These are phyloP conservation scores for Sodiomyces alkalinus DNA, from an alignment of 2,329 filamentous ascomycete genomes.

Conservation along the genomic window DNA sequence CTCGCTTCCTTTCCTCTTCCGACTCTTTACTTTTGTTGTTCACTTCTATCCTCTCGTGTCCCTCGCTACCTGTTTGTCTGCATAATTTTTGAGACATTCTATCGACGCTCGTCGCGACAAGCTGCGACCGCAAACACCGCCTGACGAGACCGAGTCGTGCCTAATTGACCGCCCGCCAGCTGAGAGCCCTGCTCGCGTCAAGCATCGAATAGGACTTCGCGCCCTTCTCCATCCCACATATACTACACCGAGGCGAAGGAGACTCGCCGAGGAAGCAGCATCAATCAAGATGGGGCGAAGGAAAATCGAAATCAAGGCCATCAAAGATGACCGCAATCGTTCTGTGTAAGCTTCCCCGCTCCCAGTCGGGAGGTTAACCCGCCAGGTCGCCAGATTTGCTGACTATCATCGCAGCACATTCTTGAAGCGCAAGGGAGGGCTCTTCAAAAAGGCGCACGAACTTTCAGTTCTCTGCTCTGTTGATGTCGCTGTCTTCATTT, in stretches of 20 bases:
- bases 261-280: slow-evolving; percentile 1
- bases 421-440: slow-evolving; percentile 91
- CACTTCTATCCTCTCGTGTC: no score
- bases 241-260: background rate
- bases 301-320: slow-evolving; percentile 99
- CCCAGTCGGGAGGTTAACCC: background rate
- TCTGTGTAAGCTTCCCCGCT: slow-evolving; percentile 62
- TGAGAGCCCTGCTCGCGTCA: no score
- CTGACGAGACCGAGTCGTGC: no score
- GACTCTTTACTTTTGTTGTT: no score
- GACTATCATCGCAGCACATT: slow-evolving; percentile 55
- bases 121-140: no score
- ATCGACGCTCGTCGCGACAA: no score
- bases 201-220: background rate
- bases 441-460: slow-evolving; percentile 99
- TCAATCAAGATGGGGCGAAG: slow-evolving; percentile 69
- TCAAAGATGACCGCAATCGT: slow-evolving; percentile 95
- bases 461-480: slow-evolving; percentile 95
- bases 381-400: no score
- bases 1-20: no score
- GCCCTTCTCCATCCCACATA: background rate
- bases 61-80: no score
- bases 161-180: no score
- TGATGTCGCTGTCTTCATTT: slow-evolving; percentile 97
- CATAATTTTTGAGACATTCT: no score